Evolutionary conservation across 73 alveolate species (phyloP).

Genomic region (Paramecium biaurelia): DNA sequence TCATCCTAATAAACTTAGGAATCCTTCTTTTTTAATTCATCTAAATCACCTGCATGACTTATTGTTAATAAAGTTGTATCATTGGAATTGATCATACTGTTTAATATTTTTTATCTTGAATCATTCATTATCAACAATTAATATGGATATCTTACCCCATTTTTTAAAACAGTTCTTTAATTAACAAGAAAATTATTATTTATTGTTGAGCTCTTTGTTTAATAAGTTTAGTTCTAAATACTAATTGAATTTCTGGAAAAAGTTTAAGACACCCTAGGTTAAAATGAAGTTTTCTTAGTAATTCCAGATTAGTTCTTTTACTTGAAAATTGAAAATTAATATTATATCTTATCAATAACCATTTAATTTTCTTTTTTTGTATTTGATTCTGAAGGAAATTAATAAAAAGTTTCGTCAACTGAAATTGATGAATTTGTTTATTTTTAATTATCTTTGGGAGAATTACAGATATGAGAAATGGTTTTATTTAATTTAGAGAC

Average conservation of each 20-base stretch:
- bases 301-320: not conserved
- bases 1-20: not conserved
- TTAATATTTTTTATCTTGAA: not conserved
- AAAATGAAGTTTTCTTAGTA: not conserved
- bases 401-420: not conserved
- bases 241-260: not conserved
- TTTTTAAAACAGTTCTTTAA: not conserved
- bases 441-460: not conserved
- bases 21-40: not conserved
- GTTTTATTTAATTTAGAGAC: not conserved
- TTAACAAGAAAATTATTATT: not conserved
- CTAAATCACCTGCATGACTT: slow-evolving; percentile 6
- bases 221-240: not conserved
- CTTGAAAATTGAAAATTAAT: not conserved
- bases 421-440: not conserved
- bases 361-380: not conserved
- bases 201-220: not conserved
- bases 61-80: not conserved
- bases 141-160: slow-evolving; percentile 39
- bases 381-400: not conserved
- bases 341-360: not conserved
- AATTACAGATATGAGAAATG: not conserved
- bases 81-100: not conserved
- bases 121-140: not conserved
- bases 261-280: not conserved